Evolutionary conservation across 1,139 yeast genomes (phyloP).

Genomic region (Diutina ranongensis): DNA sequence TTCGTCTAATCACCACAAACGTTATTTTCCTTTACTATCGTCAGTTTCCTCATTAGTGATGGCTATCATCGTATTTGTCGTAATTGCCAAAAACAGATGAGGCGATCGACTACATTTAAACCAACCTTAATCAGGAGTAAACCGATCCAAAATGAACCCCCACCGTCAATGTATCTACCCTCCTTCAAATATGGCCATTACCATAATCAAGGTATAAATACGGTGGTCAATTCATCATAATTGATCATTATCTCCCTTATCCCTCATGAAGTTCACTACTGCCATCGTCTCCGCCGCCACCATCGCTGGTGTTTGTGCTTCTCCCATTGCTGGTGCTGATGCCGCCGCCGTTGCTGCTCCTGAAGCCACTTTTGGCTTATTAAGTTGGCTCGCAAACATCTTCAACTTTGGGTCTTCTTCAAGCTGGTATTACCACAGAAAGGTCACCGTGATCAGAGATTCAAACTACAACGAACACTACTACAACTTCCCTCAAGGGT

Average conservation of each 20-base stretch:
- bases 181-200: background rate
- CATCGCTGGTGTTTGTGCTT: background rate
- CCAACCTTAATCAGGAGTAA: too few relatives aligned
- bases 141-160: too few relatives aligned
- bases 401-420: background rate
- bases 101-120: too few relatives aligned
- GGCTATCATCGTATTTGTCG: too few relatives aligned
- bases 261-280: constrained; percentile 1
- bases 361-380: background rate
- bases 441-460: constrained; percentile 1
- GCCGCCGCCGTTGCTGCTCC: background rate
- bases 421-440: background rate
- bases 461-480: background rate
- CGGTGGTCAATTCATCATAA: background rate
- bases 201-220: background rate
- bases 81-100: too few relatives aligned
- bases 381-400: too few relatives aligned
- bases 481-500: background rate
- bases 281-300: background rate
- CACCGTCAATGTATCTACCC: background rate
- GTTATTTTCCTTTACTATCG: too few relatives aligned
- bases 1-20: too few relatives aligned
- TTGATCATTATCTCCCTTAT: too few relatives aligned
- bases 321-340: background rate
- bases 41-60: too few relatives aligned